Conservation (phyloP, 2,329 filamentous ascomycete species). For the Colletotrichum sp. region DNA sequence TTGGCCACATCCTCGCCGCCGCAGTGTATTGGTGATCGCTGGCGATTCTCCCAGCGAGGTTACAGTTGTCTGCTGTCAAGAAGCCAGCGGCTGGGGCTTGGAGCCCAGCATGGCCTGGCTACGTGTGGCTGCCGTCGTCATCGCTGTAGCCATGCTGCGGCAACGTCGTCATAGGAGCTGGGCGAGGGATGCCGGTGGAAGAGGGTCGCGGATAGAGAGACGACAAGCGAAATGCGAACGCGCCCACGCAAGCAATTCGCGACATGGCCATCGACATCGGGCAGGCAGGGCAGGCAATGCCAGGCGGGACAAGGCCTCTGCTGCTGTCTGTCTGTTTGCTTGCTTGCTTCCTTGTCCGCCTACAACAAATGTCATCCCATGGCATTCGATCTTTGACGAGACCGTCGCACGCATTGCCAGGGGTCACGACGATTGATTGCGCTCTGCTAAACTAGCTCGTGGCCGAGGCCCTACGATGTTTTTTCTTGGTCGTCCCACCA, state of each 20-base stretch:
- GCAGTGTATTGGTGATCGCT: background rate
- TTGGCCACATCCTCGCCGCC: background rate
- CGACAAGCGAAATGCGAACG: background rate
- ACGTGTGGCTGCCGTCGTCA: constrained; percentile 17
- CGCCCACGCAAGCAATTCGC: background rate
- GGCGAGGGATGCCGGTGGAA: background rate
- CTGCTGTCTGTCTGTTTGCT: background rate
- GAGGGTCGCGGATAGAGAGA: background rate
- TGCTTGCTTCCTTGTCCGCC: background rate
- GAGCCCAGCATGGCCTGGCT: background rate
- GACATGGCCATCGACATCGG: background rate
- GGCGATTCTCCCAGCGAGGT: background rate
- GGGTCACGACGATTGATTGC: background rate
- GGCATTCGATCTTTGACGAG: background rate
- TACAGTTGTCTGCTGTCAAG: background rate
- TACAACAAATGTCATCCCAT: constrained; percentile 6
- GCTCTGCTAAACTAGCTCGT: background rate
- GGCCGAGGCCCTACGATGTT: background rate
- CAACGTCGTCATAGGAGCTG: background rate
- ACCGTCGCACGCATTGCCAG: background rate
- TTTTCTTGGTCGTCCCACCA: constrained; percentile 8
- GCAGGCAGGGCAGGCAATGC: background rate
- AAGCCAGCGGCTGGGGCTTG: background rate
- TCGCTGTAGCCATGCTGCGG: background rate
- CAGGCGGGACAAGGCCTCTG: background rate